Conservation (phyloP, 805 yeast species). For the Ogataea dorogensis region DNA sequence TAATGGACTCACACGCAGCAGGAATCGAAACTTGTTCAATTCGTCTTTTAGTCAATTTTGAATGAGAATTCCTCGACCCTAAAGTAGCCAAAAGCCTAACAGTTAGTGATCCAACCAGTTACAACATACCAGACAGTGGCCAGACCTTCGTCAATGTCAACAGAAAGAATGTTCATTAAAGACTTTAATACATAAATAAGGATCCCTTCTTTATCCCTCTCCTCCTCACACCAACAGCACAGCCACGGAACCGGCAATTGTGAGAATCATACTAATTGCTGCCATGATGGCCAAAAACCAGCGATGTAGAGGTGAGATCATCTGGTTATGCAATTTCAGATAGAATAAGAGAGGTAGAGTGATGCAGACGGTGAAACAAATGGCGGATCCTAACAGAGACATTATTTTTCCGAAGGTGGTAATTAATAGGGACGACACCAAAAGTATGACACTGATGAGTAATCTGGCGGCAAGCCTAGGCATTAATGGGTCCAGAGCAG, state of each 20-base stretch:
- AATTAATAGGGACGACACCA: slow-evolving; percentile 57
- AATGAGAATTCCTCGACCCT: slow-evolving; percentile 24
- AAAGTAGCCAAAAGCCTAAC: slow-evolving; percentile 32
- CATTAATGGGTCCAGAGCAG: slow-evolving; percentile 52
- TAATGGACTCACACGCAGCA: slow-evolving; percentile 36
- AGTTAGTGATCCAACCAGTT: neutral
- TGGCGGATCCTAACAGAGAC: slow-evolving; percentile 76
- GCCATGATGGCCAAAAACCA: slow-evolving; percentile 44
- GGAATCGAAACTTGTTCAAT: slow-evolving; percentile 43
- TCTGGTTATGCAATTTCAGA: slow-evolving; percentile 48
- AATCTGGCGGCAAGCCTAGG: slow-evolving; percentile 34
- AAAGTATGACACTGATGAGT: slow-evolving; percentile 55
- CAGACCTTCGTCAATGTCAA: slow-evolving; percentile 22
- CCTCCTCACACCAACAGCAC: slow-evolving; percentile 31
- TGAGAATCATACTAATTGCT: slow-evolving; percentile 43
- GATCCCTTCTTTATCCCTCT: slow-evolving; percentile 13
- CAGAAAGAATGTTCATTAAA: slow-evolving; percentile 4
- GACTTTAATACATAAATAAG: neutral
- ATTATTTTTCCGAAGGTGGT: slow-evolving; percentile 82
- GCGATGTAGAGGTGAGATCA: slow-evolving; percentile 41
- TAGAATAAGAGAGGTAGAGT: slow-evolving; percentile 77
- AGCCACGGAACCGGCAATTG: slow-evolving; percentile 62
- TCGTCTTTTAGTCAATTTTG: slow-evolving; percentile 30
- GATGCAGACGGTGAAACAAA: slow-evolving; percentile 77
- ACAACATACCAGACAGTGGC: slow-evolving; percentile 31